Conservation (phyloP, 2,329 filamentous ascomycete species). For the Teratosphaeria viscida region DNA sequence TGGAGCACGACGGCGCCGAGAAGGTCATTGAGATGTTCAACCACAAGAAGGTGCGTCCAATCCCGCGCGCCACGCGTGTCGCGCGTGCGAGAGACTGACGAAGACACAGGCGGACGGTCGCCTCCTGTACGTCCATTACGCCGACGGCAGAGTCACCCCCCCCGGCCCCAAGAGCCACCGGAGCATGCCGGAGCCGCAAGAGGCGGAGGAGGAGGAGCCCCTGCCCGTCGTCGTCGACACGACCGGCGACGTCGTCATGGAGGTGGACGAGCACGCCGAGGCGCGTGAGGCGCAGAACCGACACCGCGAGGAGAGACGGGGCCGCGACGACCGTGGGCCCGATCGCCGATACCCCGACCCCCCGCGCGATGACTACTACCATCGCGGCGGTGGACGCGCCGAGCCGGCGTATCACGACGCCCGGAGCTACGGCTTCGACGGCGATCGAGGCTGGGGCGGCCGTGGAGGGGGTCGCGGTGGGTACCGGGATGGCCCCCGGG, state of each 20-base stretch:
- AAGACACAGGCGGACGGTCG: conserved; percentile 57
- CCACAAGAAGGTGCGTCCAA: conserved; percentile 56
- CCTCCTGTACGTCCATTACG: conserved; percentile 57
- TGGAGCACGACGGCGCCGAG: conserved; percentile 61
- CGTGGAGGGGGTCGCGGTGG: conserved; percentile 13
- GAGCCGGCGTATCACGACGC: conserved; percentile 33
- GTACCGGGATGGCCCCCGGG: conserved; percentile 18
- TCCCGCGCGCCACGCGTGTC: neutral
- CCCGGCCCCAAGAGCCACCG: neutral
- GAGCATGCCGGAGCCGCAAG: neutral
- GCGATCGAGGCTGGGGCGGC: conserved; percentile 13
- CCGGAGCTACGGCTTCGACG: conserved; percentile 30
- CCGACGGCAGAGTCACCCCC: neutral
- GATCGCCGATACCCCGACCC: neutral
- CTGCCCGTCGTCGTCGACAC: conserved; percentile 8
- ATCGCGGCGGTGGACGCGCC: conserved; percentile 18
- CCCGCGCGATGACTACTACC: conserved; percentile 10
- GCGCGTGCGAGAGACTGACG: neutral
- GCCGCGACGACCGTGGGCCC: conserved; percentile 12
- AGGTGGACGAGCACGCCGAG: conserved; percentile 28
- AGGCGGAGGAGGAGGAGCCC: conserved; percentile 16
- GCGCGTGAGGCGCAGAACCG: conserved; percentile 21
- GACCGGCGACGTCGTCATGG: conserved; percentile 31
- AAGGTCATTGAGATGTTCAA: conserved; percentile 67
- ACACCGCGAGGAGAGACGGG: conserved; percentile 22